Evolutionary conservation across 2,329 filamentous ascomycete genomes (phyloP).

Genomic region (Fonsecaea pugnacius): DNA sequence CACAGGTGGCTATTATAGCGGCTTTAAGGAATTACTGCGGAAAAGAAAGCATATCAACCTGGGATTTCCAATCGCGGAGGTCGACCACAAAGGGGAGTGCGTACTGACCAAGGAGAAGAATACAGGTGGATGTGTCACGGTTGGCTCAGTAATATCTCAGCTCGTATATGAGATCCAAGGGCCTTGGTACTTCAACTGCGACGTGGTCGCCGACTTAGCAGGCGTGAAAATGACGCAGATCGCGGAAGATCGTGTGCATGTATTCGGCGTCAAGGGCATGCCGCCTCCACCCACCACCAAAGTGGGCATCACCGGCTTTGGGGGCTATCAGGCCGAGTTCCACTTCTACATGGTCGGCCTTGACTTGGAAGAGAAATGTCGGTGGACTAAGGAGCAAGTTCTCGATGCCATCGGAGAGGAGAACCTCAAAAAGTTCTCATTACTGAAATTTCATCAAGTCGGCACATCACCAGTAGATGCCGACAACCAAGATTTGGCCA

Average conservation of each 20-base stretch:
- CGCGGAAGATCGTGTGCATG: slow-evolving; percentile 43
- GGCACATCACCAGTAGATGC: slow-evolving; percentile 45
- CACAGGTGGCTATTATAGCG: slow-evolving; percentile 12
- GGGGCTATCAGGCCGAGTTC: slow-evolving; percentile 55
- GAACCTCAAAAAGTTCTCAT: slow-evolving; percentile 45
- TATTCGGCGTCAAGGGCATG: slow-evolving; percentile 47
- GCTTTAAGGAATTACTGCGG: slow-evolving; percentile 47
- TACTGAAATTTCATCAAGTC: slow-evolving; percentile 37
- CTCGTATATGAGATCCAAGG: slow-evolving; percentile 56
- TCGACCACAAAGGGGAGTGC: slow-evolving; percentile 50
- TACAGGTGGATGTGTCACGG: slow-evolving; percentile 47
- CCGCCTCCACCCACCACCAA: slow-evolving; percentile 58
- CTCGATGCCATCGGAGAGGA: slow-evolving; percentile 33
- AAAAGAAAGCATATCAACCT: slow-evolving; percentile 41
- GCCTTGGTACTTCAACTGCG: slow-evolving; percentile 52
- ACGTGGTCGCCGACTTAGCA: slow-evolving; percentile 51
- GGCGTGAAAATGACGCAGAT: slow-evolving; percentile 44
- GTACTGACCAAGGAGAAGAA: slow-evolving; percentile 54
- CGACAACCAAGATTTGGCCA: slow-evolving; percentile 49
- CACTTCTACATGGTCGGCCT: slow-evolving; percentile 51
- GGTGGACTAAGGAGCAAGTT: slow-evolving; percentile 23
- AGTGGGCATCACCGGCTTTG: slow-evolving; percentile 54
- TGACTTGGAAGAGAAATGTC: slow-evolving; percentile 51
- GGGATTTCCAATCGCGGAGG: slow-evolving; percentile 54
- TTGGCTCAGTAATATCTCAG: slow-evolving; percentile 49